Evolutionary conservation across 352 stramenopile species (phyloP).

Genomic region (Globisporangium parvum): DNA sequence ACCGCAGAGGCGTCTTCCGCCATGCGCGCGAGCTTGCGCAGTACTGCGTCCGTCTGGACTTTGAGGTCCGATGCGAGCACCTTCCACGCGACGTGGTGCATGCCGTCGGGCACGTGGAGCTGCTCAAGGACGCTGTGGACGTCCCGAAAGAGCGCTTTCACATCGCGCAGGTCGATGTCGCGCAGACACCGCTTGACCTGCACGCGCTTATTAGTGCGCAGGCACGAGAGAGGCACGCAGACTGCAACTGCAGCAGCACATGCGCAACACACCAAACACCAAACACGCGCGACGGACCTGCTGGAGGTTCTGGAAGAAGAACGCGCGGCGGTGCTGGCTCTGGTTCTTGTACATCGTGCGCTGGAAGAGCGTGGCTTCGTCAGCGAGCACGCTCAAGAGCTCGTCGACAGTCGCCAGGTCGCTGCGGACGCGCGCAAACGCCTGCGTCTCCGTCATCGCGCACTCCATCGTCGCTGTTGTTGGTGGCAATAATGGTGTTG

Average conservation of each 20-base stretch:
- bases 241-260: not conserved
- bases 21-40: conserved; percentile 38
- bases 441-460: conserved; percentile 13
- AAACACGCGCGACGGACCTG: conserved; percentile 20
- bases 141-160: conserved; percentile 33
- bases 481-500: too few relatives aligned
- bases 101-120: conserved; percentile 33
- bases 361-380: conserved; percentile 67
- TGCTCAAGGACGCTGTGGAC: conserved; percentile 34
- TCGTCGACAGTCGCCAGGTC: conserved; percentile 34
- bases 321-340: conserved; percentile 77
- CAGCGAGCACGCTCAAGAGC: conserved; percentile 28
- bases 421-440: conserved; percentile 28
- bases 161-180: conserved; percentile 30
- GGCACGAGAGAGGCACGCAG: too few relatives aligned
- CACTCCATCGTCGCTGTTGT: not conserved
- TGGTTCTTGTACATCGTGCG: conserved; percentile 87
- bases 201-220: too few relatives aligned
- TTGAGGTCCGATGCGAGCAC: conserved; percentile 58
- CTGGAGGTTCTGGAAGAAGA: conserved; percentile 80
- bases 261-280: too few relatives aligned
- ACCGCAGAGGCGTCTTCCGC: conserved; percentile 27
- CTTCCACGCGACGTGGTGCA: conserved; percentile 80
- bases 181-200: conserved; percentile 66
- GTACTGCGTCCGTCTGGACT: conserved; percentile 30